These are phyloP conservation scores for Phytophthora lateralis DNA, from an alignment of 352 stramenopile species.

Conservation along the genomic window DNA sequence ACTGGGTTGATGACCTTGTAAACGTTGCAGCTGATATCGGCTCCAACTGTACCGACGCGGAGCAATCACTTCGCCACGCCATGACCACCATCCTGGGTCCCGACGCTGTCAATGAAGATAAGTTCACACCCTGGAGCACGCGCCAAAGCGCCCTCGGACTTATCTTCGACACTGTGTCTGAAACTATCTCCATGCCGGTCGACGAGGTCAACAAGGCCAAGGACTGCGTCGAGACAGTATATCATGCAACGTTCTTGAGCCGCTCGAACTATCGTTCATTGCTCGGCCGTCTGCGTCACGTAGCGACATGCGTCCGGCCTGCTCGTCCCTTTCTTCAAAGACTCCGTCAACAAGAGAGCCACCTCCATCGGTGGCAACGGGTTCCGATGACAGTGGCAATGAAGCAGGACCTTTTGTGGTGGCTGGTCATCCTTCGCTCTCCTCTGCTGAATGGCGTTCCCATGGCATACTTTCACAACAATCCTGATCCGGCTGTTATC, in stretches of 20 bases:
- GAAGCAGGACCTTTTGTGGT: constrained; percentile 20
- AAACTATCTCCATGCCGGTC: constrained; percentile 9
- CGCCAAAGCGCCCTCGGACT: constrained; percentile 10
- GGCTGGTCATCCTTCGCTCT: constrained; percentile 13
- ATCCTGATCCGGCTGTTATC: no score
- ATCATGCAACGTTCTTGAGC: neutral
- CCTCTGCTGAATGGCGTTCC: constrained; percentile 22
- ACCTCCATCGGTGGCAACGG: neutral
- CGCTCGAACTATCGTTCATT: constrained; percentile 10
- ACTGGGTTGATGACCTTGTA: constrained; percentile 11
- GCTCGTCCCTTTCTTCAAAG: constrained; percentile 17
- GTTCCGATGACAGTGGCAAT: constrained; percentile 8
- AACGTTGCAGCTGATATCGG: constrained; percentile 11
- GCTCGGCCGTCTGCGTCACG: constrained; percentile 15
- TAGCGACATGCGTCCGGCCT: constrained; percentile 20
- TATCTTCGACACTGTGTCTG: constrained; percentile 9
- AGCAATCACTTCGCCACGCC: constrained; percentile 13
- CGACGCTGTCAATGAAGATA: constrained; percentile 27
- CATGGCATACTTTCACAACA: constrained; percentile 10
- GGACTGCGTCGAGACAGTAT: neutral
- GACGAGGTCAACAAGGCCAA: constrained; percentile 2
- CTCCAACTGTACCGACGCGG: neutral
- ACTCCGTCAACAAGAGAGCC: constrained; percentile 7
- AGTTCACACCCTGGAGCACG: constrained; percentile 14
- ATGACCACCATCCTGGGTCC: constrained; percentile 15